A percentile compares a stretch with the other conserved stretches of the same genome.
These are phyloP conservation scores for Diaporthe sp. DNA, from an alignment of 2,329 filamentous ascomycete genomes.

Conservation along the genomic window DNA sequence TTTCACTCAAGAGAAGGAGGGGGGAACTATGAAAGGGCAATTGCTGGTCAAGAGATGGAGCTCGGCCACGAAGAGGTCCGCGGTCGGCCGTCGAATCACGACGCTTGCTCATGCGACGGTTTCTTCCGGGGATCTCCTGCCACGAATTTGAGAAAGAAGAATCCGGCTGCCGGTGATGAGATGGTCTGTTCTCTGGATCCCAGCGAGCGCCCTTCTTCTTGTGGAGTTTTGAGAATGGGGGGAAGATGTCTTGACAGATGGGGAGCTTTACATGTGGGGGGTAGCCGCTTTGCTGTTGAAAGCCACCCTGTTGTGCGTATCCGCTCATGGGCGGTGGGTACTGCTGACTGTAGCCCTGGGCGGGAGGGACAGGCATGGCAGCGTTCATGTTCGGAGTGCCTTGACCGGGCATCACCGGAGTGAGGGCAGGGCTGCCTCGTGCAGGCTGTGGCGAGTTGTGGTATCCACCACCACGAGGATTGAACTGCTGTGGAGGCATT, in stretches of 20 bases:
- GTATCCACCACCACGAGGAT: slow-evolving; percentile 64
- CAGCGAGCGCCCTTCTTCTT: slow-evolving; percentile 63
- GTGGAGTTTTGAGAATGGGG: slow-evolving; percentile 53
- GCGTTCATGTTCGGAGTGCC: slow-evolving; percentile 78
- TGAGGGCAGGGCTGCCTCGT: slow-evolving; percentile 75
- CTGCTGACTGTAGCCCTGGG: slow-evolving; percentile 69
- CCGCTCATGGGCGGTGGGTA: slow-evolving; percentile 70
- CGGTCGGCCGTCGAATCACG: slow-evolving; percentile 50
- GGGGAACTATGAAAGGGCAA: slow-evolving; percentile 48
- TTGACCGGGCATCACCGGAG: slow-evolving; percentile 70
- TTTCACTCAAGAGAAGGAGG: slow-evolving; percentile 41
- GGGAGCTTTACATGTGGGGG: slow-evolving; percentile 73
- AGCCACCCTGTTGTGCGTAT: slow-evolving; percentile 44
- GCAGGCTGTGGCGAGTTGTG: slow-evolving; percentile 77
- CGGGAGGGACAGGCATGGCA: slow-evolving; percentile 76
- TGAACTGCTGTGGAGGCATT: slow-evolving; percentile 60
- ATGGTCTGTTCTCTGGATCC: slow-evolving; percentile 61
- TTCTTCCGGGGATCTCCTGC: slow-evolving; percentile 54
- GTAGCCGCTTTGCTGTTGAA: slow-evolving; percentile 51
- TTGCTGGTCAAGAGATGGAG: slow-evolving; percentile 35
- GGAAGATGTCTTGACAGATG: slow-evolving; percentile 52
- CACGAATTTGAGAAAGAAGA: slow-evolving; percentile 52
- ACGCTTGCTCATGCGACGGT: slow-evolving; percentile 62
- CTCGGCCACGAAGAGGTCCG: slow-evolving; percentile 26
- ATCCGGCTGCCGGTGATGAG: slow-evolving; percentile 56